Percentiles rank a stretch among this genome's conserved stretches.
Conservation (phyloP, 108 stramenopile genomes). For the Epithemia pelagica region DNA sequence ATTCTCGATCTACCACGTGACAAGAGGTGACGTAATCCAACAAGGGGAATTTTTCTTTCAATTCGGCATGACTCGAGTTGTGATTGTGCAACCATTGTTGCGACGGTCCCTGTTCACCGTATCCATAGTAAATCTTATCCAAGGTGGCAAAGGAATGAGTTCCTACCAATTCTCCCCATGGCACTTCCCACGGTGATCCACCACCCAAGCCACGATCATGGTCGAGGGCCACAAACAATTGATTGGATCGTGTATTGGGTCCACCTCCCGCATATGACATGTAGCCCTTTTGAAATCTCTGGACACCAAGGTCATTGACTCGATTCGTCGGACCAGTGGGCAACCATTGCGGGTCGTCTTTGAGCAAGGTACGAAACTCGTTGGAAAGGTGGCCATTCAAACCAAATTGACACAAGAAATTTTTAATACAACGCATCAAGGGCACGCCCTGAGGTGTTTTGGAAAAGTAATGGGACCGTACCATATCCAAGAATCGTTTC, state of each 20-base stretch:
- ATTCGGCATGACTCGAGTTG: slow-evolving; percentile 21
- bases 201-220: slow-evolving; percentile 49
- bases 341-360: slow-evolving; percentile 78
- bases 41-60: slow-evolving; percentile 29
- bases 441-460: slow-evolving; percentile 42
- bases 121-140: slow-evolving; percentile 45
- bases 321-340: slow-evolving; percentile 64
- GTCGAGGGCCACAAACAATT: slow-evolving; percentile 63
- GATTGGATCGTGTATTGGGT: slow-evolving; percentile 48
- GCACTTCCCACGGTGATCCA: slow-evolving; percentile 75
- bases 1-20: slow-evolving; percentile 36
- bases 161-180: slow-evolving; percentile 60
- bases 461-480: slow-evolving; percentile 57
- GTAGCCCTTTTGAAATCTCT: slow-evolving; percentile 68
- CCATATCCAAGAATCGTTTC: slow-evolving; percentile 69
- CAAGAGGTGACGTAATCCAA: slow-evolving; percentile 52
- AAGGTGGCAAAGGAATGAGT: slow-evolving; percentile 43
- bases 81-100: slow-evolving; percentile 37
- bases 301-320: slow-evolving; percentile 51
- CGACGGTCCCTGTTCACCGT: slow-evolving; percentile 52
- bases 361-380: slow-evolving; percentile 26
- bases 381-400: slow-evolving; percentile 25
- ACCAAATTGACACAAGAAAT: slow-evolving; percentile 72
- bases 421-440: slow-evolving; percentile 70
- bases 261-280: slow-evolving; percentile 69